Base-by-base conservation (phyloP, 768 basidiomycete genomes). In the Boletus reticulatus region DNA sequence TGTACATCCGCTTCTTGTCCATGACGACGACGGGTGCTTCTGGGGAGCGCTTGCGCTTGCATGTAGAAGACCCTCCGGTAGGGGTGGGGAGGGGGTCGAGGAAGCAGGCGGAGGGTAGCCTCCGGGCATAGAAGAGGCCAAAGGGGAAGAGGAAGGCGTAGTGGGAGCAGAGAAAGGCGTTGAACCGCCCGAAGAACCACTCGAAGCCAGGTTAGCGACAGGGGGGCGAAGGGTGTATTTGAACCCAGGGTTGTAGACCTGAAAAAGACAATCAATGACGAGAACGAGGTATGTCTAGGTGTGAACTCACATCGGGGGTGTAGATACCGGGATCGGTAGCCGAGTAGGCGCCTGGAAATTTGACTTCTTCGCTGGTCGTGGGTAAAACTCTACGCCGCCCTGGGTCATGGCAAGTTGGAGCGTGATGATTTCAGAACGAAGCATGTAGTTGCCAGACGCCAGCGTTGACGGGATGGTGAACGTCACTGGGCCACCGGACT, bases 351-450 rank as follows among this genome's bases (percentile, higher is more conserved):
- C n/a, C n/a, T n/a, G n/a, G n/a, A n/a, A n/a, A n/a, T n/a, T n/a
- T n/a, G n/a, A n/a, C n/a, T n/a, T n/a, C n/a, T n/a, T n/a, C n/a
- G n/a, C n/a, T n/a, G n/a, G n/a, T n/a, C n/a, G n/a, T n/a, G n/a
- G n/a, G n/a, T n/a, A n/a, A n/a, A n/a, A n/a, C n/a, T n/a, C n/a
- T n/a, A n/a, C n/a, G n/a, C n/a, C n/a, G n/a, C n/a, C n/a, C n/a
- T n/a, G n/a, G 13, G 65, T 51, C 38, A 66, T 72, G 17, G 78
- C 89, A 38, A 81, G 74, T 60, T 92, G 89, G n/a, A 92, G 82
- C 9, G 85, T 76, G 62, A 92, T 84, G 69, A 92, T 78, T 38
- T 91, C 89, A 69, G 89, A 82, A 89, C 90, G n/a, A n/a, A n/a
- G n/a, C n/a, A n/a, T n/a, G n/a, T n/a, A n/a, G n/a, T n/a, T n/a